Base-by-base conservation (phyloP, 352 stramenopile genomes). In the Phytophthora cactorum region DNA sequence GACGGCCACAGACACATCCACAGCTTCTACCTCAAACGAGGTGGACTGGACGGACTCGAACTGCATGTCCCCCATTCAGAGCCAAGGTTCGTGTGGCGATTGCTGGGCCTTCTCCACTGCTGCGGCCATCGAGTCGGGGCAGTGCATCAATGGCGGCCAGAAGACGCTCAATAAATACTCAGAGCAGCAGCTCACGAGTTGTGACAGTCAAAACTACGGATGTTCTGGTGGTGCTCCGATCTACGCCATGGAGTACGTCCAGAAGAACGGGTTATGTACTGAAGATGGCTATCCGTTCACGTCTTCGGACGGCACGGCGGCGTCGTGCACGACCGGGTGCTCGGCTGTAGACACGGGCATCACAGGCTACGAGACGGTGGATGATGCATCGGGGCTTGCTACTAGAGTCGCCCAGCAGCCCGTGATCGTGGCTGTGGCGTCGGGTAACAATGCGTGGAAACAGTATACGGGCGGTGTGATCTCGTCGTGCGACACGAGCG, bases 91-190 rank as follows among this genome's bases (percentile, higher is more conserved):
- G 9, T 99, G 97, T 71, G 97, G 97, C 53, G 97, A 91, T 7
- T 99, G 97, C 84, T 99, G 97, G 97, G 92, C 96, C 2, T 99
- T 99, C 82, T 97, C 96, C 9, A 95, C 95, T 0, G 88, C 95
- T 3, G 84, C 96, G 9, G 92, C 88, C 1, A 75, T 98, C 5
- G 96, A 99, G 74, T 92, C 91, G 7, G 93, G 87, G 2, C 84
- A 97, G 65, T 96, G 90, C 34, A 89, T 98, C 27, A 63, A 76
- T 0, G 72, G 68, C 11, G 93, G 82, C 4, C 82, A 92, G 22
- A 77, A 58, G 22, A 77, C 71, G 17, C 75, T 97, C 27, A 82
- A 82, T 32, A 90, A 93, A 66, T 83, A 98, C 22, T 97, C 88
- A 34, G 95, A 98, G 79, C 86, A 98, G 61, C 89, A 98, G 78